Conservation (phyloP, 2,329 filamentous ascomycete species). For the Fusarium algeriense region DNA sequence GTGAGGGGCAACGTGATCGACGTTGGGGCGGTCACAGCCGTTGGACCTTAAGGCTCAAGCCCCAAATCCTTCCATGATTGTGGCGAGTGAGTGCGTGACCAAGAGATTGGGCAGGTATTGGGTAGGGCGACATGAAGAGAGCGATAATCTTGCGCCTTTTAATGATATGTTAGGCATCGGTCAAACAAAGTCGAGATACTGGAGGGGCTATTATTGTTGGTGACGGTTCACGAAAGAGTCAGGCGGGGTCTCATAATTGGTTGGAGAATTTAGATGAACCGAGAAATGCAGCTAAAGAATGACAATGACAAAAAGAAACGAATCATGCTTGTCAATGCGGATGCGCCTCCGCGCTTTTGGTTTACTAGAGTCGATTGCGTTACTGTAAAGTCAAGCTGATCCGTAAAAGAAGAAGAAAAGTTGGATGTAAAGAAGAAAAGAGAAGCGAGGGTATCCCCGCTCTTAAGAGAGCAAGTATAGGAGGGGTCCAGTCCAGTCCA, state of each 20-base stretch:
- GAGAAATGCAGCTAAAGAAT: constrained; percentile 6
- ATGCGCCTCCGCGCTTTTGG: not conserved
- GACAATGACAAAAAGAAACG: constrained; percentile 25
- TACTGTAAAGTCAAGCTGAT: not conserved
- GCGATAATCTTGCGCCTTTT: not conserved
- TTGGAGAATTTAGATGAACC: constrained; percentile 5
- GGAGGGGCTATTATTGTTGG: not conserved
- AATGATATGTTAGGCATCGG: constrained; percentile 6
- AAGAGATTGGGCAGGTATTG: constrained; percentile 34
- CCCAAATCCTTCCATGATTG: constrained; percentile 15
- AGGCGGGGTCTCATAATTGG: constrained; percentile 8
- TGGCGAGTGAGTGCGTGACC: constrained; percentile 25
- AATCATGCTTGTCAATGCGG: not conserved
- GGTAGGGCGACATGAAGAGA: constrained; percentile 33
- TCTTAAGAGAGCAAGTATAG: constrained; percentile 28
- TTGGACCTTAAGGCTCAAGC: constrained; percentile 27
- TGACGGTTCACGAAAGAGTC: constrained; percentile 12
- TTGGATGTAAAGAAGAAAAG: constrained; percentile 24
- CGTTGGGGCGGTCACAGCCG: constrained; percentile 25
- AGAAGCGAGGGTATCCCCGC: constrained; percentile 21
- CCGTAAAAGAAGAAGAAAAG: constrained; percentile 9
- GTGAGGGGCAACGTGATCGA: constrained; percentile 44
- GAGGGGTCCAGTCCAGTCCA: constrained; percentile 8
- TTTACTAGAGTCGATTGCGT: constrained; percentile 6
- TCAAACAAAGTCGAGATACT: constrained; percentile 3